A percentile compares a stretch with the other conserved stretches of the same genome.
These are phyloP conservation scores for Reutealis trisperma DNA, from an alignment of 345 rosid genomes.

Conservation along the genomic window DNA sequence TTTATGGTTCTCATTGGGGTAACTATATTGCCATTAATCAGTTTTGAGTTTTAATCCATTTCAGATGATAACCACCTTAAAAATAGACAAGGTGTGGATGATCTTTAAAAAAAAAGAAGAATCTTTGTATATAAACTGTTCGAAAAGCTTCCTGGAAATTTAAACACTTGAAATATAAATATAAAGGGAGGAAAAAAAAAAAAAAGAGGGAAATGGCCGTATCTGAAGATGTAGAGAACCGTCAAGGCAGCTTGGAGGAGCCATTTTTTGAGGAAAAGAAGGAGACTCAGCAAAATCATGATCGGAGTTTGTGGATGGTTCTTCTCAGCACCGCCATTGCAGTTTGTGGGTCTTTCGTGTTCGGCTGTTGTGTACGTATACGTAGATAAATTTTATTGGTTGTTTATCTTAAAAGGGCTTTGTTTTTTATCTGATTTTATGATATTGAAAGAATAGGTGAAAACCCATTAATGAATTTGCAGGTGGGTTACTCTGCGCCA, in stretches of 20 bases:
- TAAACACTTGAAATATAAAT: background rate
- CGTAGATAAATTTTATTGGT: background rate
- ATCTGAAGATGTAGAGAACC: background rate
- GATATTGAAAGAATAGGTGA: no score
- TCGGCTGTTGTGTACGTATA: constrained; percentile 56
- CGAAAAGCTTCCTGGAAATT: background rate
- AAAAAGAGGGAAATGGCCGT: constrained; percentile 10
- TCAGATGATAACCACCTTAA: background rate
- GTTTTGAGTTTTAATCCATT: background rate
- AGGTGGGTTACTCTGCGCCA: constrained; percentile 62
- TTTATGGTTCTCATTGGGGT: background rate
- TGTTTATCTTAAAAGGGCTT: background rate
- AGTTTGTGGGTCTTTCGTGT: constrained; percentile 54
- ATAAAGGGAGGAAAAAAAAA: background rate
- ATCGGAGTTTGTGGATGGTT: constrained; percentile 39
- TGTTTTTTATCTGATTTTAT: no score
- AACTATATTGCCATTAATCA: background rate
- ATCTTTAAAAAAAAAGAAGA: background rate
- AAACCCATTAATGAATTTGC: background rate
- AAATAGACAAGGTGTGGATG: background rate
- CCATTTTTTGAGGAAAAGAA: constrained; percentile 38
- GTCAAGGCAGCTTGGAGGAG: constrained; percentile 17
- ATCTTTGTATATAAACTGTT: background rate
- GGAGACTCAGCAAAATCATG: constrained; percentile 19
- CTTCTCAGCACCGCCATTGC: constrained; percentile 50